Evolutionary conservation across 306 rosid species (phyloP).

Genomic region (Pterocarpus santalinus): DNA sequence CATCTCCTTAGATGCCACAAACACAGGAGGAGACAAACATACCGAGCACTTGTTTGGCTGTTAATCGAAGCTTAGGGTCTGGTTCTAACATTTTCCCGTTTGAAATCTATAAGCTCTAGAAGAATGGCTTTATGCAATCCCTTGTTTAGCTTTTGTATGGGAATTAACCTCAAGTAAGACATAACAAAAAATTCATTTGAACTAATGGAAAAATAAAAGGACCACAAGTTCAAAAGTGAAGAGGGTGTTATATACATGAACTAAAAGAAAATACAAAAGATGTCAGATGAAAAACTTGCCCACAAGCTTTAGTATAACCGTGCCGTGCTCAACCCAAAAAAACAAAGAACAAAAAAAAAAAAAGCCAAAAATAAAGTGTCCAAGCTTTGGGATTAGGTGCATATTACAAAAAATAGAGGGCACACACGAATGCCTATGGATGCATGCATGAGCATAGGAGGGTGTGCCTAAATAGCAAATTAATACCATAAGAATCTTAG

Average conservation of each 20-base stretch:
- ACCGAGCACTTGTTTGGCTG: slow-evolving; percentile 99
- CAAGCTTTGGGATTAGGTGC: background rate
- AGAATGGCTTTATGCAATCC: slow-evolving; percentile 99
- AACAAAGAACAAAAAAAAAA: slow-evolving; percentile 16
- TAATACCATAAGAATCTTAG: background rate
- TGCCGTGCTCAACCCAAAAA: slow-evolving; percentile 27
- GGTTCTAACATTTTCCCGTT: slow-evolving; percentile 99
- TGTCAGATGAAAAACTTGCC: slow-evolving; percentile 17
- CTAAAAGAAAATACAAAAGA: slow-evolving; percentile 35
- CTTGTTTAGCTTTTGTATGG: slow-evolving; percentile 94
- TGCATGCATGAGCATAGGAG: slow-evolving; percentile 10
- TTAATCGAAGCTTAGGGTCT: slow-evolving; percentile 95
- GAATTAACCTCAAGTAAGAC: slow-evolving; percentile 50
- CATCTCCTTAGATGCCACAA: slow-evolving; percentile 6
- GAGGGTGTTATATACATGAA: slow-evolving; percentile 23
- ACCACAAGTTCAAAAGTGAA: slow-evolving; percentile 33
- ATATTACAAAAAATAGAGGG: slow-evolving; percentile 11
- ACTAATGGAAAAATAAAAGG: background rate
- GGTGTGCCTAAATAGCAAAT: slow-evolving; percentile 26
- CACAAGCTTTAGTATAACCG: slow-evolving; percentile 7
- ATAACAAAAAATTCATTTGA: background rate
- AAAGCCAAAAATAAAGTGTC: background rate
- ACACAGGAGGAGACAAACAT: slow-evolving; percentile 54
- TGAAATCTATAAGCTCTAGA: slow-evolving; percentile 96
- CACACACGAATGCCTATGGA: background rate